Percentiles rank a stretch among this genome's conserved stretches.
Conservation (phyloP, 148 eudicot species). For the Chenopodium suecicum region DNA sequence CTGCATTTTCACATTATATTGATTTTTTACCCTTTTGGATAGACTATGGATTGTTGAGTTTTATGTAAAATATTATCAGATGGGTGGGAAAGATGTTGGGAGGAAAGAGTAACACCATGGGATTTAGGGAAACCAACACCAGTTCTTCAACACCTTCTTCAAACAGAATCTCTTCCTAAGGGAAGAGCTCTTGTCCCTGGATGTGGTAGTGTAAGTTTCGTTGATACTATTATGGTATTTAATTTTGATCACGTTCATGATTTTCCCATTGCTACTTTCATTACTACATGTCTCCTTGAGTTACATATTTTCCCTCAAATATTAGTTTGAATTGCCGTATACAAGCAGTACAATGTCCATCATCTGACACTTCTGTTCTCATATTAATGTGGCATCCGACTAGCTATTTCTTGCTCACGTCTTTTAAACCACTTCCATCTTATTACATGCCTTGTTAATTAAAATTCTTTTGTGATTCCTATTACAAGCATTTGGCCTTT, state of each 20-base stretch:
- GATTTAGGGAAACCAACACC: conserved; percentile 89
- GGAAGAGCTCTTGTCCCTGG: conserved; percentile 86
- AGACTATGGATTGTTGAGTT: background rate
- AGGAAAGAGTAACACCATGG: conserved; percentile 73
- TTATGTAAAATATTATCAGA: conserved; percentile 30
- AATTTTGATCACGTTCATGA: background rate
- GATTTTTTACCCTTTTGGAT: background rate
- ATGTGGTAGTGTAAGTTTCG: conserved; percentile 70
- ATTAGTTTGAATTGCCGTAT: background rate
- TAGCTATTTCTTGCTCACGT: background rate
- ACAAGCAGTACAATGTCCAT: background rate
- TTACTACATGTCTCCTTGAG: background rate
- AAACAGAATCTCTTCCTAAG: conserved; percentile 51
- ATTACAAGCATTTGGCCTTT: background rate
- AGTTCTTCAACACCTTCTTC: conserved; percentile 56
- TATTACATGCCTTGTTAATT: background rate
- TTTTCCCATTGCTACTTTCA: background rate
- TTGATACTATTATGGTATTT: background rate
- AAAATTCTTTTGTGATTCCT: background rate
- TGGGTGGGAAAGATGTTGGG: conserved; percentile 85
- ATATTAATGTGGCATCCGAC: background rate
- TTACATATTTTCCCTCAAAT: background rate
- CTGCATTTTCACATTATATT: background rate
- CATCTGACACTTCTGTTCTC: background rate
- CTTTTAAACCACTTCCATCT: background rate